phyloP scores from a whole-genome alignment of 2,329 filamentous ascomycete genomes.

The Chaetomiaceae sp. region DNA sequence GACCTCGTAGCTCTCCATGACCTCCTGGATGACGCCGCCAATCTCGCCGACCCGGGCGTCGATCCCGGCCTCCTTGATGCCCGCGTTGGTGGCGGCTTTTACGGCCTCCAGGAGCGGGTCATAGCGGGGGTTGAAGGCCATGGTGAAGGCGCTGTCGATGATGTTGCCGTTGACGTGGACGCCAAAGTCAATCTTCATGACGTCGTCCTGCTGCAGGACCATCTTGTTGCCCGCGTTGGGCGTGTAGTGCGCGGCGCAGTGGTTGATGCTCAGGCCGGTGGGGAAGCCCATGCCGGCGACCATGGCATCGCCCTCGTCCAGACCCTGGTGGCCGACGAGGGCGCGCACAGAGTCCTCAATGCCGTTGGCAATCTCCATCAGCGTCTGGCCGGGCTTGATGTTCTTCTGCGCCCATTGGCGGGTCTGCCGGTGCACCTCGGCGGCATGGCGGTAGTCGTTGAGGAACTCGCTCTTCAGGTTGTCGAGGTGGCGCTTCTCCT shows the following conservation, averaged over 20 bases:
- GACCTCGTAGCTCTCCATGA: constrained; percentile 90
- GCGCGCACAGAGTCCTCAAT: constrained; percentile 77
- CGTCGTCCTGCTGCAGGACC: constrained; percentile 65
- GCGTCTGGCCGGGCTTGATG: constrained; percentile 71
- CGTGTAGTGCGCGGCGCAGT: constrained; percentile 78
- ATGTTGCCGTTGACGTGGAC: constrained; percentile 78
- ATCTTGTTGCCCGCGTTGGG: constrained; percentile 81
- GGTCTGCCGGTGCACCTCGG: constrained; percentile 76
- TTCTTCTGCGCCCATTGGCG: constrained; percentile 74
- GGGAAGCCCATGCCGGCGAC: constrained; percentile 79
- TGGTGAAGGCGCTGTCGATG: constrained; percentile 76
- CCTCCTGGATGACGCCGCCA: constrained; percentile 77
- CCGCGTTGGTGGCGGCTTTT: constrained; percentile 76
- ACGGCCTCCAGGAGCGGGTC: constrained; percentile 71
- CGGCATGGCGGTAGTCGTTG: constrained; percentile 71
- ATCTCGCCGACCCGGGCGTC: constrained; percentile 86
- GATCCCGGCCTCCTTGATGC: constrained; percentile 85
- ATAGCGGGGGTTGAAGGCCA: constrained; percentile 70
- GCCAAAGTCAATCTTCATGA: constrained; percentile 79
- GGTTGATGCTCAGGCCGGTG: constrained; percentile 75
- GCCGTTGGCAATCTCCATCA: constrained; percentile 76
- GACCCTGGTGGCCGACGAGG: constrained; percentile 67
- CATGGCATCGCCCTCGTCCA: constrained; percentile 72
- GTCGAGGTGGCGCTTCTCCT: constrained; percentile 80
- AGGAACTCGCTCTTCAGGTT: constrained; percentile 75